Evolutionary conservation across 2,329 filamentous ascomycete genomes (phyloP), one percentile per base, ranked within the genome.

Genomic region (Epichloe bromicola): DNA sequence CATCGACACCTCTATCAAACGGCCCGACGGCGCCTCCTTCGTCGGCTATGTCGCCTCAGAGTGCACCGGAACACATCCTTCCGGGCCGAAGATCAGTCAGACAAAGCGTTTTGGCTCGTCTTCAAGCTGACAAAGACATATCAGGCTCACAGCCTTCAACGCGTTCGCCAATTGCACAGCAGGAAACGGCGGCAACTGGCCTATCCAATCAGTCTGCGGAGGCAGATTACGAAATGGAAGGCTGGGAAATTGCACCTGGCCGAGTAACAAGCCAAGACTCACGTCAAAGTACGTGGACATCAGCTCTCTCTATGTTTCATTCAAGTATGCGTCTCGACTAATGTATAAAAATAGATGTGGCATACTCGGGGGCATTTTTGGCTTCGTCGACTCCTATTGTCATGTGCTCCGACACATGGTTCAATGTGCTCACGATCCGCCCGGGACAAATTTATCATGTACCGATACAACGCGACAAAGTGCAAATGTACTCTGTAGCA

Each of bases 341-440:
- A 53, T 37, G 37, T 17, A n/a, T 12, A 14, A 19, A 12, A 36
- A 10, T 20, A 74, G 71, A 70, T 33, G 57, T 74, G n/a, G 69
- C 66, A 4, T 73, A 68, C 53, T 74, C 71, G 14, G 69, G 65
- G 38, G 61, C 68, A 0, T 74, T 71, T 53, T 58, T 73, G 4
- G 63, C 65, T 0, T 63, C 63, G 33, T 62, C 63, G 5, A 63
- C 66, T 34, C 62, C 69, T 0, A 59, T 73, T 5, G 54, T 53
- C 1, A 59, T 74, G 3, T 63, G 63, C 0, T 61, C 65, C 20
- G 67, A 70, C 19, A 53, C 73, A 4, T 59, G 61, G 38, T 69
- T 73, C 51, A 68, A 74, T 48, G 63, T 73, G 10, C 47, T 70
- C 2, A 59, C 63, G 6, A 54, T 74, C n/a, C 68, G 67, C 44